phyloP scores from a whole-genome alignment of 1,284 basidiomycete species.

The Tranzscheliella williamsii region DNA sequence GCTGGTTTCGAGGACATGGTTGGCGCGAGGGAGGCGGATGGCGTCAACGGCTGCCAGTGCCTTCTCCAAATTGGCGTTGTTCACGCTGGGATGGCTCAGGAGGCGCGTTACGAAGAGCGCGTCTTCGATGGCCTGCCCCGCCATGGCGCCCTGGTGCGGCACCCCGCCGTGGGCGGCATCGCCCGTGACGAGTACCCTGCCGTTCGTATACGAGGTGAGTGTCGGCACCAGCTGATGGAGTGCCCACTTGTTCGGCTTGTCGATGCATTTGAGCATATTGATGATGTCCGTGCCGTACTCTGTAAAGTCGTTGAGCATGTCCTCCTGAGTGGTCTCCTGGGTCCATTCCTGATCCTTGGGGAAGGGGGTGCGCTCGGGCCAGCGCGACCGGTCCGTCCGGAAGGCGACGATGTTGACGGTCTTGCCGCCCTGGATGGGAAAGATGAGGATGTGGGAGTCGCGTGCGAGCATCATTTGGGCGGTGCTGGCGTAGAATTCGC shows the following conservation, averaged over 20 bases:
- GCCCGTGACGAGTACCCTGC: constrained; percentile 67
- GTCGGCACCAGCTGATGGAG: constrained; percentile 67
- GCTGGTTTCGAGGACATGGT: constrained; percentile 42
- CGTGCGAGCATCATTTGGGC: constrained; percentile 50
- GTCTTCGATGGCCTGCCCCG: constrained; percentile 71
- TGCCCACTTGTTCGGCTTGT: constrained; percentile 68
- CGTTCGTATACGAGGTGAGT: constrained; percentile 65
- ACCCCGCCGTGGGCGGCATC: constrained; percentile 71
- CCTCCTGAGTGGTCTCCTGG: constrained; percentile 63
- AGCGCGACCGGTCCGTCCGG: constrained; percentile 63
- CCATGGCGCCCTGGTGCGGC: constrained; percentile 70
- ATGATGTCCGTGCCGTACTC: constrained; percentile 66
- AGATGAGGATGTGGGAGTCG: constrained; percentile 66
- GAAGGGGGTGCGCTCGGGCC: constrained; percentile 56
- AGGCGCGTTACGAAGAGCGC: constrained; percentile 66
- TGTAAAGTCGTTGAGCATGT: constrained; percentile 64
- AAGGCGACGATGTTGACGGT: constrained; percentile 69
- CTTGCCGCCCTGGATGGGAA: constrained; percentile 64
- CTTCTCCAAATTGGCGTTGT: constrained; percentile 65
- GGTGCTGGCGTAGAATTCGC: constrained; percentile 35
- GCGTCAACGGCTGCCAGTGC: constrained; percentile 49
- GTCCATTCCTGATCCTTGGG: constrained; percentile 65
- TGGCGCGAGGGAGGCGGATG: constrained; percentile 46
- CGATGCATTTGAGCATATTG: constrained; percentile 64
- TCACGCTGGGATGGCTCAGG: constrained; percentile 65